Evolutionary conservation across 768 basidiomycete species (phyloP), one percentile per base, ranked within the genome.

Genomic region (Lactarius vividus): DNA sequence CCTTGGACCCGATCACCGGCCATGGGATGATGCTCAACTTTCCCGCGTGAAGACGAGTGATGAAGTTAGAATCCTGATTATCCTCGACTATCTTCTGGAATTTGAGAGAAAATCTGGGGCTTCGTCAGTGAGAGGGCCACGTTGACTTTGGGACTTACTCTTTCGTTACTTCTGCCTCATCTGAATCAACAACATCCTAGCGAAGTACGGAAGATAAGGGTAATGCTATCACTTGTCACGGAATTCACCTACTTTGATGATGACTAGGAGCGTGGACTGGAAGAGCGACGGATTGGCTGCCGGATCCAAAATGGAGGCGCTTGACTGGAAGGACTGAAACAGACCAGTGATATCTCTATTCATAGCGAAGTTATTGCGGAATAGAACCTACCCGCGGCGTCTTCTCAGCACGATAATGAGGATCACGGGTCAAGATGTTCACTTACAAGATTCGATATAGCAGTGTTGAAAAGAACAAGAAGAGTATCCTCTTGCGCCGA

Each of bases 161-260:
- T 71, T 78, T 76, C 5, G 80, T 80, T 26, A 88, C 85, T 61
- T 88, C 86, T 0, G 69, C 75, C 71, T 80, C 83, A 74, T 88
- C 87, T 0, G 83, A 82, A 61, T 87, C 86, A 1, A 86, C 80
- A n/a, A 88, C 86, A 54, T 88, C 87, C 86, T 88, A 61, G 10
- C 9, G 28, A 9, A 10, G 44, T 4, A 23, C 13, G 56, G 16
- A 26, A 23, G 56, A 13, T 13, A 29, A 33, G n/a, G 54, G 35
- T 39, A 1, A 2, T 26, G 31, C 9, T 4, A 4, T n/a, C n/a
- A 40, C 18, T 11, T 16, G 18, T 20, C 8, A 6, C 23, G 5
- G 11, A 29, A 11, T 3, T 26, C 18, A 23, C 65, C 28, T 28
- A 82, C 85, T 78, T 88, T 88, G 73, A 88, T 87, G 53, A 88